These are phyloP conservation scores for Fusarium fujikuroi DNA, from an alignment of 2,329 filamentous ascomycete species.

Conservation along the genomic window DNA sequence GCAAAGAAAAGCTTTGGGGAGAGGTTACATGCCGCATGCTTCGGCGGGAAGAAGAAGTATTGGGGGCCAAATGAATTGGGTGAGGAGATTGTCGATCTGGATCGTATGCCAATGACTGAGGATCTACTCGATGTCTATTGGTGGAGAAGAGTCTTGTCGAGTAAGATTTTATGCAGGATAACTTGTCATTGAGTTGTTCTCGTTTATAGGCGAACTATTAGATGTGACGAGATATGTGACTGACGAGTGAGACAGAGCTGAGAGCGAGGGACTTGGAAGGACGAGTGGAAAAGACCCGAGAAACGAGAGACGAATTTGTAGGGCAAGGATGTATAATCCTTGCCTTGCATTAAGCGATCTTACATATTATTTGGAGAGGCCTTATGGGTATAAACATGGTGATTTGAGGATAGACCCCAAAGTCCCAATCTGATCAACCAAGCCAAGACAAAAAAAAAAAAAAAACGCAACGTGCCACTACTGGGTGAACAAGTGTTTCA, in stretches of 20 bases:
- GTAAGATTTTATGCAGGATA: not conserved
- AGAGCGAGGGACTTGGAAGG: not conserved
- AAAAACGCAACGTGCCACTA: conserved; percentile 20
- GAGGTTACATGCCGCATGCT: not conserved
- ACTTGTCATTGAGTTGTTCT: not conserved
- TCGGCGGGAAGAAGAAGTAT: not conserved
- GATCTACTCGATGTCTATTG: not conserved
- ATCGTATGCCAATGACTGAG: not conserved
- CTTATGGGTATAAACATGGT: not conserved
- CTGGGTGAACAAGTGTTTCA: not conserved
- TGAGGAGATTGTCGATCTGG: conserved; percentile 7
- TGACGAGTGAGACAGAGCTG: conserved; percentile 3
- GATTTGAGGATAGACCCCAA: not conserved
- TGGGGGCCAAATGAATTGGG: conserved; percentile 14
- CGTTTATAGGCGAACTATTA: not conserved
- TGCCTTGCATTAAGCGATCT: conserved; percentile 20
- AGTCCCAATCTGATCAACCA: not conserved
- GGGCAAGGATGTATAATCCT: not conserved
- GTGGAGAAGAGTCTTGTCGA: conserved; percentile 8
- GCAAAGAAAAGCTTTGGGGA: not conserved
- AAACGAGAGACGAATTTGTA: not conserved
- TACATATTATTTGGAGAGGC: not conserved
- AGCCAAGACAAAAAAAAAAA: conserved; percentile 7
- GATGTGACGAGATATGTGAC: not conserved
- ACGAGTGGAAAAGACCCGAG: not conserved